Evolutionary conservation across 2,329 filamentous ascomycete species (phyloP).

Genomic region (Neopestalotiopsis sp.): DNA sequence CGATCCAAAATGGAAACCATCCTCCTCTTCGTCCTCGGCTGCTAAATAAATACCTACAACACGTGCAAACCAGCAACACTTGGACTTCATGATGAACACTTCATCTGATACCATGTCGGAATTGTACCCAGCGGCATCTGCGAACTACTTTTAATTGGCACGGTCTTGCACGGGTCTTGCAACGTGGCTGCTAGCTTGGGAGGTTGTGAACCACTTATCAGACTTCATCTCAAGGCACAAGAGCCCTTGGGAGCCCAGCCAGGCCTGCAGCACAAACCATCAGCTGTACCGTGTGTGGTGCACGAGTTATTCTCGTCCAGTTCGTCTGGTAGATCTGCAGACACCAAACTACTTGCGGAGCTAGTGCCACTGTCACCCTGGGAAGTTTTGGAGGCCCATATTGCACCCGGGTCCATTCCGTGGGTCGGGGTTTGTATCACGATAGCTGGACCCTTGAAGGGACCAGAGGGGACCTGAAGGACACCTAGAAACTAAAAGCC

Average conservation of each 20-base stretch:
- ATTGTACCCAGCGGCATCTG: background rate
- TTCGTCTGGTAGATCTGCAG: background rate
- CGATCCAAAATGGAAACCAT: background rate
- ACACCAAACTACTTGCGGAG: background rate
- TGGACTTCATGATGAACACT: background rate
- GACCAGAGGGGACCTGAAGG: background rate
- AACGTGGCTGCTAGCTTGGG: background rate
- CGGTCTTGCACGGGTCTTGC: slow-evolving; percentile 1
- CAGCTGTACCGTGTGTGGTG: background rate
- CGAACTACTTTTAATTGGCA: background rate
- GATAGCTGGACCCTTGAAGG: background rate
- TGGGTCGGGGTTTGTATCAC: slow-evolving; percentile 1
- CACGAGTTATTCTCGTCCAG: background rate
- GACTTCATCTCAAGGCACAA: background rate
- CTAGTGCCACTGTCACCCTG: background rate
- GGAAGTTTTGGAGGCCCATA: background rate
- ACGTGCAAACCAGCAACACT: background rate
- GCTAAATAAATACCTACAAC: background rate
- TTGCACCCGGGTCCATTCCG: background rate
- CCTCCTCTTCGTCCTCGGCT: background rate
- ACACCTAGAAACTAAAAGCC: background rate
- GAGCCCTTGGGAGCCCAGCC: background rate
- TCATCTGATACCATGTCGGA: background rate
- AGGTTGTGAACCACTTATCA: background rate
- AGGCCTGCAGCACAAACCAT: background rate